phyloP scores from a whole-genome alignment of 2,329 filamentous ascomycete species.

The Fonsecaea pugnacius region DNA sequence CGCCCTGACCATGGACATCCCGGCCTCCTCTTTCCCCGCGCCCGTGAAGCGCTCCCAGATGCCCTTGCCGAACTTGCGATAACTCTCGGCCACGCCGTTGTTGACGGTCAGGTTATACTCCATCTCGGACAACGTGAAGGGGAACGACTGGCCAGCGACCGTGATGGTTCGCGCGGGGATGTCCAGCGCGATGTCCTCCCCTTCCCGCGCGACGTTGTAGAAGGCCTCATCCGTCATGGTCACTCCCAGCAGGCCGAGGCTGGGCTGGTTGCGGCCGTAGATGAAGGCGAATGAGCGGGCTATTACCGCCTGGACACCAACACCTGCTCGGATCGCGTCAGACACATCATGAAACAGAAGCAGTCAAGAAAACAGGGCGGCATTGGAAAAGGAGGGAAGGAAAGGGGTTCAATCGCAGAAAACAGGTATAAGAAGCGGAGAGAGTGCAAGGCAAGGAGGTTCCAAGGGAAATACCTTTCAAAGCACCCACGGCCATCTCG shows the following conservation, averaged over 20 bases:
- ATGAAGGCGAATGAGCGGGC: constrained; percentile 54
- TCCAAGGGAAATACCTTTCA: constrained; percentile 38
- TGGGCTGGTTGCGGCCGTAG: constrained; percentile 53
- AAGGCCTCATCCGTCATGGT: constrained; percentile 47
- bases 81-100: constrained; percentile 43
- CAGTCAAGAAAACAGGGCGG: too few relatives aligned
- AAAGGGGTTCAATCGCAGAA: background rate
- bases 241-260: constrained; percentile 52
- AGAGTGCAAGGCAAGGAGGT: constrained; percentile 23
- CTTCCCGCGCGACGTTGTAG: constrained; percentile 45
- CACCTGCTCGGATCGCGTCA: constrained; percentile 28
- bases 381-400: background rate
- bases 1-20: constrained; percentile 7
- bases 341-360: background rate
- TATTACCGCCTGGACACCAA: constrained; percentile 50
- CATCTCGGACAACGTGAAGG: constrained; percentile 62
- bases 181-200: constrained; percentile 46
- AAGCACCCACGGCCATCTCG: constrained; percentile 50
- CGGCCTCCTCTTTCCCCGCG: background rate
- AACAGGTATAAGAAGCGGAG: background rate
- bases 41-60: constrained; percentile 28
- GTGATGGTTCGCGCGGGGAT: constrained; percentile 31
- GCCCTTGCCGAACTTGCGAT: constrained; percentile 25
- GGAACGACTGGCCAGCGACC: constrained; percentile 42
- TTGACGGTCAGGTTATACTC: constrained; percentile 57